These are phyloP conservation scores for Alternaria gaisen DNA, from an alignment of 2,329 filamentous ascomycete species.

Conservation along the genomic window DNA sequence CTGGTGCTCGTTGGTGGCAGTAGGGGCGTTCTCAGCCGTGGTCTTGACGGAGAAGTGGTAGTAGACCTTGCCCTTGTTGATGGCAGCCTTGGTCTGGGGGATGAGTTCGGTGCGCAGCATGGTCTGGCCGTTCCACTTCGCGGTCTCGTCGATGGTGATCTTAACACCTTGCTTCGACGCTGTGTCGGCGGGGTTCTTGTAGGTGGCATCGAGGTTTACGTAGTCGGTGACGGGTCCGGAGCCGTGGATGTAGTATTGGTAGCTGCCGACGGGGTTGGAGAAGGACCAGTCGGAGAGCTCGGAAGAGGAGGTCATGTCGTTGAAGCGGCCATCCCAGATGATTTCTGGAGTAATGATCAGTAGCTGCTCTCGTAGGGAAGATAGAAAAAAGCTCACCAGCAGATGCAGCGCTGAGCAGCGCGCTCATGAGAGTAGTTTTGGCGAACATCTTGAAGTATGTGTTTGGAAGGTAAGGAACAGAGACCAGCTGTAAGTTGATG, in stretches of 20 bases:
- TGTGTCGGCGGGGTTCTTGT: constrained; percentile 72
- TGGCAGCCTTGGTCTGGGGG: constrained; percentile 71
- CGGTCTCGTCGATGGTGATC: constrained; percentile 70
- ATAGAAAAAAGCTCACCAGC: constrained; percentile 29
- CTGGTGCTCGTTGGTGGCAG: constrained; percentile 72
- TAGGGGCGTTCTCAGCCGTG: constrained; percentile 66
- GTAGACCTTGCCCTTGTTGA: constrained; percentile 71
- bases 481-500: constrained; percentile 33
- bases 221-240: constrained; percentile 65
- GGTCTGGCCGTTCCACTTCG: constrained; percentile 74
- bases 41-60: constrained; percentile 77
- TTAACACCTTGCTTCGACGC: constrained; percentile 70
- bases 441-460: constrained; percentile 42
- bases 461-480: constrained; percentile 25
- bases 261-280: constrained; percentile 71
- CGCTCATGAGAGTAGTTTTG: constrained; percentile 42
- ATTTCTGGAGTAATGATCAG: constrained; percentile 52
- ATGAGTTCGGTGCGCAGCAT: constrained; percentile 80
- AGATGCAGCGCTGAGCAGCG: constrained; percentile 45
- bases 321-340: constrained; percentile 73
- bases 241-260: constrained; percentile 82
- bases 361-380: neutral
- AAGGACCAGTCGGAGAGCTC: constrained; percentile 72
- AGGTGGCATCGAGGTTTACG: constrained; percentile 66
- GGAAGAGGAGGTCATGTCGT: constrained; percentile 62